A percentile compares a stretch with the other conserved stretches of the same genome.
Evolutionary conservation across 257 asterid species (phyloP).

Genomic region (Nicotiana obtusifolia): DNA sequence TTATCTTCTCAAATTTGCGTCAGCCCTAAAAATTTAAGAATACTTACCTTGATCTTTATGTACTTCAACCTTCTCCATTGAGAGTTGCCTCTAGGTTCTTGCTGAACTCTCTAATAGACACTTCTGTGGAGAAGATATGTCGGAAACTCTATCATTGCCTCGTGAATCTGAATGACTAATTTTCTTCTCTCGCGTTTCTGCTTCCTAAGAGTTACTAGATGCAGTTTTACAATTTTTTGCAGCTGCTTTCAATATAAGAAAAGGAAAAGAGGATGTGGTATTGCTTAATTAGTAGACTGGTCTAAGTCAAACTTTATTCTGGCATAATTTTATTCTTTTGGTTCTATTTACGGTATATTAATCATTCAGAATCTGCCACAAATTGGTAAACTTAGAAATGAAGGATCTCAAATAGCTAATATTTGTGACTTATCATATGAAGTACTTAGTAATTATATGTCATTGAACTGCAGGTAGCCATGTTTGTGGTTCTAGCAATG

Average conservation of each 20-base stretch:
- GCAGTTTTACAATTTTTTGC: background rate
- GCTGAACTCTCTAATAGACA: background rate
- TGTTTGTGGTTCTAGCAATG: conserved; percentile 60
- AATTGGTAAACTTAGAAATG: background rate
- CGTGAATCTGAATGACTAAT: background rate
- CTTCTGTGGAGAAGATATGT: background rate
- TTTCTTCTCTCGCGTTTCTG: background rate
- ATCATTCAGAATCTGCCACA: background rate
- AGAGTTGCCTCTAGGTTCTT: background rate
- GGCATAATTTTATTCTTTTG: background rate
- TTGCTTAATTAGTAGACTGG: background rate
- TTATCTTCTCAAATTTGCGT: background rate
- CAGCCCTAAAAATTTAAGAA: background rate
- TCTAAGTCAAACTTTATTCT: background rate
- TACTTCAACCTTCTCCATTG: background rate
- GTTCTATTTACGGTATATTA: background rate
- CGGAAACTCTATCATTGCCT: background rate
- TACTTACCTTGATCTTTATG: background rate
- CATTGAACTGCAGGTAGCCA: conserved; percentile 55
- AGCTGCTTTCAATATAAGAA: background rate
- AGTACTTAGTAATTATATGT: background rate
- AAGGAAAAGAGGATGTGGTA: background rate
- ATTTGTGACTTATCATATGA: background rate
- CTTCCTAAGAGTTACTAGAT: background rate
- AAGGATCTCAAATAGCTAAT: background rate